A percentile compares a stretch with the other conserved stretches of the same genome.
Evolutionary conservation across 2,329 filamentous ascomycete species (phyloP).

Genomic region (Capronia coronata): DNA sequence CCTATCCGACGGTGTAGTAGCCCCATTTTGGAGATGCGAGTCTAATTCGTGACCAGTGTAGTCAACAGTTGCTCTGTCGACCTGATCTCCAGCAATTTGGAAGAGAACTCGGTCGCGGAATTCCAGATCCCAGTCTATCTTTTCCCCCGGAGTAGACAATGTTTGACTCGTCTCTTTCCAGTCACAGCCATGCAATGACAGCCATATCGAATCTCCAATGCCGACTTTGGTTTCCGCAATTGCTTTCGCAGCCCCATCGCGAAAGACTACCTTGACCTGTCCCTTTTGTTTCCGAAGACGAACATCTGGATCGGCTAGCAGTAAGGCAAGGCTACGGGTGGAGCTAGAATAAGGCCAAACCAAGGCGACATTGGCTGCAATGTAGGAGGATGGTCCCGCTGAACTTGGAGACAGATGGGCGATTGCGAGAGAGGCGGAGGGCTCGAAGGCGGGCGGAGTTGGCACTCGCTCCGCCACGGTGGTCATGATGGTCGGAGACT

Average conservation of each 20-base stretch:
- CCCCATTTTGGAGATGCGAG: neutral
- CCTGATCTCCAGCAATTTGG: conserved; percentile 9
- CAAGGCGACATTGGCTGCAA: conserved; percentile 72
- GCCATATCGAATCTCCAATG: conserved; percentile 67
- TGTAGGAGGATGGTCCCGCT: conserved; percentile 30
- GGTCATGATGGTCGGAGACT: conserved; percentile 16
- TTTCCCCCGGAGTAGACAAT: conserved; percentile 50
- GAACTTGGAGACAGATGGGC: conserved; percentile 37
- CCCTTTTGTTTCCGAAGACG: conserved; percentile 69
- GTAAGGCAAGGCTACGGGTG: conserved; percentile 64
- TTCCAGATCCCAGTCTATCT: conserved; percentile 52
- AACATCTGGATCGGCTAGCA: conserved; percentile 79
- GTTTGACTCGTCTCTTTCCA: conserved; percentile 54
- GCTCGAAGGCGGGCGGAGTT: conserved; percentile 9
- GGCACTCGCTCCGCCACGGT: conserved; percentile 6
- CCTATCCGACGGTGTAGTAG: neutral
- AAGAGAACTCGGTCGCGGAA: conserved; percentile 32
- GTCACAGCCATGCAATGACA: conserved; percentile 62
- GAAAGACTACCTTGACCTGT: conserved; percentile 73
- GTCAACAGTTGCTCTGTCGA: conserved; percentile 3
- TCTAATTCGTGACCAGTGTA: conserved; percentile 11
- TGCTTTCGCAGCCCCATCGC: conserved; percentile 61
- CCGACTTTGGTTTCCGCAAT: conserved; percentile 62
- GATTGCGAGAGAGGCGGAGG: conserved; percentile 29
- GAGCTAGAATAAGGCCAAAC: conserved; percentile 87